Evolutionary conservation across 2,329 filamentous ascomycete genomes (phyloP).

Genomic region (Pseudocercospora fuligena): DNA sequence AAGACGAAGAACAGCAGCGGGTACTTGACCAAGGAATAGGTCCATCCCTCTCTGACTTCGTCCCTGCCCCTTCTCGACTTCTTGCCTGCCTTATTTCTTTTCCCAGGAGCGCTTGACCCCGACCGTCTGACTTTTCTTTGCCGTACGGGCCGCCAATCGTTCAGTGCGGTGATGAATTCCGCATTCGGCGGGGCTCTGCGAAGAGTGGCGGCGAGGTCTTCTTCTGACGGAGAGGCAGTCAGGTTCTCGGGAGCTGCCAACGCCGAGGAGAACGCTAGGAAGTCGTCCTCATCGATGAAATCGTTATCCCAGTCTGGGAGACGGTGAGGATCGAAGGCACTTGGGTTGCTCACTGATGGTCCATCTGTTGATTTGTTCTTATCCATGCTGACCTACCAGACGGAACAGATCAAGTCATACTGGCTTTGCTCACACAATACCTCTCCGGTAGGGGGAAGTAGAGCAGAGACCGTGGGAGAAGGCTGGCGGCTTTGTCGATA

Average conservation of each 20-base stretch:
- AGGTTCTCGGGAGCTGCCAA: constrained; percentile 76
- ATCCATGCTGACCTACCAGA: constrained; percentile 29
- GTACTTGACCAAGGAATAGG: constrained; percentile 90
- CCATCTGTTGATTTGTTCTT: constrained; percentile 53
- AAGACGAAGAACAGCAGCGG: constrained; percentile 81
- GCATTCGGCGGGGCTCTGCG: constrained; percentile 45
- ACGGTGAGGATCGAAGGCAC: constrained; percentile 68
- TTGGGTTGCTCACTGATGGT: constrained; percentile 47
- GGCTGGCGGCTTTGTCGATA: neutral
- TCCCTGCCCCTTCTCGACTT: constrained; percentile 66
- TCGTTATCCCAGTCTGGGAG: constrained; percentile 82
- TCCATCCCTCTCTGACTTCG: constrained; percentile 90
- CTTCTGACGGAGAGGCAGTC: constrained; percentile 60
- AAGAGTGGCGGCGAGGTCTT: constrained; percentile 54
- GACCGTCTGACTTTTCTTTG: constrained; percentile 58
- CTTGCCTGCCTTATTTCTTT: constrained; percentile 40
- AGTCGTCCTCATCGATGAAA: constrained; percentile 74
- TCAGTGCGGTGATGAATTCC: constrained; percentile 81
- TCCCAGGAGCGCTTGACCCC: constrained; percentile 35
- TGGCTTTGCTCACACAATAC: neutral
- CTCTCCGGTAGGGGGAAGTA: neutral
- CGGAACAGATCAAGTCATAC: neutral
- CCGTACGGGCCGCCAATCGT: constrained; percentile 92
- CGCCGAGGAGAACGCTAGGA: constrained; percentile 79
- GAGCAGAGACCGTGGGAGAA: neutral